A percentile compares a stretch with the other conserved stretches of the same genome.
These are phyloP conservation scores for Trametes pubescens DNA, from an alignment of 1,284 basidiomycete genomes.

Conservation along the genomic window DNA sequence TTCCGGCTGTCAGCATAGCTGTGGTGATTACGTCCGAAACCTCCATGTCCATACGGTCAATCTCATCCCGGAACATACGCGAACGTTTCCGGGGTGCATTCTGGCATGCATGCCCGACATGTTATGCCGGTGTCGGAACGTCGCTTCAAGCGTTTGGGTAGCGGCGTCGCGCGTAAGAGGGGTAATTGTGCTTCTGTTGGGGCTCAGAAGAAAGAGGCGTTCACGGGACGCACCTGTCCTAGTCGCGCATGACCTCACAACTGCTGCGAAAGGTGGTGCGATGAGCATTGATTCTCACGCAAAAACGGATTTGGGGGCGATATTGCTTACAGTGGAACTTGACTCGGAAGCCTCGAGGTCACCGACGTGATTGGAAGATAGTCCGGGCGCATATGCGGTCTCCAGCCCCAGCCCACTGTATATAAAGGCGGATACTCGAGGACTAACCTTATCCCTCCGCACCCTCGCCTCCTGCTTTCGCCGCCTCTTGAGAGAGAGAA, in stretches of 20 bases:
- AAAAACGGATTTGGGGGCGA: not conserved
- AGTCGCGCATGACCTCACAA: not conserved
- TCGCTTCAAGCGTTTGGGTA: too few species aligned
- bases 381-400: not conserved
- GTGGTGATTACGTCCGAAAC: not conserved
- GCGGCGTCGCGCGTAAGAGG: not conserved
- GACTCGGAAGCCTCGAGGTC: not conserved
- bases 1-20: not conserved
- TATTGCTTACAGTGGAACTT: not conserved
- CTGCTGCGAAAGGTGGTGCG: not conserved
- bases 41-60: not conserved
- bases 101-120: not conserved
- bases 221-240: not conserved
- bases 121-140: too few species aligned
- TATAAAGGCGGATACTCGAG: not conserved
- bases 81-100: too few species aligned
- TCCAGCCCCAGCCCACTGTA: not conserved
- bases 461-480: not conserved
- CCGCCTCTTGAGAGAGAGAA: too few species aligned
- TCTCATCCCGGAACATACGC: too few species aligned
- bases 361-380: not conserved
- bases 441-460: not conserved
- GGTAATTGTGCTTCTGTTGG: not conserved
- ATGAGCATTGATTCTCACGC: not conserved
- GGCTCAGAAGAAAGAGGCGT: not conserved